These are phyloP conservation scores for Linderina pennispora DNA, from an alignment of 192 early-diverging fungal species.

Conservation along the genomic window DNA sequence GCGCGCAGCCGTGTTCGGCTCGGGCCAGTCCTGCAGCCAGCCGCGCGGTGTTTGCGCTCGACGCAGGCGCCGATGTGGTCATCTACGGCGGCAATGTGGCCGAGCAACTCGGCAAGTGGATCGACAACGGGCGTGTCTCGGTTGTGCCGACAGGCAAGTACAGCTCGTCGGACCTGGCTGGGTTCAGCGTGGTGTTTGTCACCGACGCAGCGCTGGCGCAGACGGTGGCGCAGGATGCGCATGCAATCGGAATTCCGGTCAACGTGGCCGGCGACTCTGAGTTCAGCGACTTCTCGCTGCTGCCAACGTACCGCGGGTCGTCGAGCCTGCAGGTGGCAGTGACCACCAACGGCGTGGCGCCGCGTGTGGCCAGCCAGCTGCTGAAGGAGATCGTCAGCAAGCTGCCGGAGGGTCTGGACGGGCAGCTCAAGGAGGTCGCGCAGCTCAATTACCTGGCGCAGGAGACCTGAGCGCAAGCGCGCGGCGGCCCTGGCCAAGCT, in stretches of 20 bases:
- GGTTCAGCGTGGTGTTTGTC: slow-evolving; percentile 38
- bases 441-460: slow-evolving; percentile 44
- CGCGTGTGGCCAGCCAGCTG: slow-evolving; percentile 59
- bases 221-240: slow-evolving; percentile 28
- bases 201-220: slow-evolving; percentile 28
- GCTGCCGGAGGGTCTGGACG: slow-evolving; percentile 55
- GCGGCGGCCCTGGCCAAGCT: slow-evolving; percentile 37
- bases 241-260: slow-evolving; percentile 59
- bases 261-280: slow-evolving; percentile 70
- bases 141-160: slow-evolving; percentile 5
- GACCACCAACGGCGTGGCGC: slow-evolving; percentile 69
- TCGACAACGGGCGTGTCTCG: slow-evolving; percentile 19
- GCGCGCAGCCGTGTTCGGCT: slow-evolving; percentile 60
- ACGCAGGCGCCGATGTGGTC: slow-evolving; percentile 61
- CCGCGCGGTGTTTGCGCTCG: slow-evolving; percentile 61
- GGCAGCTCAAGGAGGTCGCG: slow-evolving; percentile 55
- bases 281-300: slow-evolving; percentile 78
- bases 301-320: slow-evolving; percentile 64
- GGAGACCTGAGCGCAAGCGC: slow-evolving; percentile 43
- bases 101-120: slow-evolving; percentile 34
- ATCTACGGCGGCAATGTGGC: slow-evolving; percentile 37
- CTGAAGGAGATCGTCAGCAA: slow-evolving; percentile 53
- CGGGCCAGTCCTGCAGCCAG: slow-evolving; percentile 57
- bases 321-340: slow-evolving; percentile 69
- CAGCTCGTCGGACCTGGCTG: slow-evolving; percentile 11